Percentiles rank a stretch among this genome's conserved stretches.
Conservation (phyloP, 441 rosid species). For the Biscutella auriculata region DNA sequence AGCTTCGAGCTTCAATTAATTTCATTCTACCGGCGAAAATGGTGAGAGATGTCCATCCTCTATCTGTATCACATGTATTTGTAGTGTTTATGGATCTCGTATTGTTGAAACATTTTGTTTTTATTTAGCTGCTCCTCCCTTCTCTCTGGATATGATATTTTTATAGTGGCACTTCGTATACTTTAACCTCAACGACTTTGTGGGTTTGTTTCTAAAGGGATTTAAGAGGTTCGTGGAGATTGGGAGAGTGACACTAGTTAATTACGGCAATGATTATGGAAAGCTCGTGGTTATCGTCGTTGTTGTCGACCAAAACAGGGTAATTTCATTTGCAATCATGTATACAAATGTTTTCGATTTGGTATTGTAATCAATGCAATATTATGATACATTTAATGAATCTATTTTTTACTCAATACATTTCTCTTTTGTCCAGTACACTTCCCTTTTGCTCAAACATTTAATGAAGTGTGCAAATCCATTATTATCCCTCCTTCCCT, state of each 20-base stretch:
- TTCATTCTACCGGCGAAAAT: neutral
- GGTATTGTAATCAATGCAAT: neutral
- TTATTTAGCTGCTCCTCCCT: too few species aligned
- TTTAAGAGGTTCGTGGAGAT: constrained; percentile 81
- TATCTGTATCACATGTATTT: neutral
- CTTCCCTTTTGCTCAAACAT: too few species aligned
- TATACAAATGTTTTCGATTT: neutral
- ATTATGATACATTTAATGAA: too few species aligned
- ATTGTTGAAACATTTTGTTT: too few species aligned
- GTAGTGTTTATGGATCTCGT: too few species aligned
- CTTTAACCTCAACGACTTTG: neutral
- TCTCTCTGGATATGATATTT: neutral
- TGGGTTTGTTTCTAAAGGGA: constrained; percentile 30
- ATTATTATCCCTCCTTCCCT: too few species aligned
- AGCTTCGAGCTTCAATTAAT: neutral
- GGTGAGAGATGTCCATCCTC: neutral
- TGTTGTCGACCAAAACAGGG: constrained; percentile 67
- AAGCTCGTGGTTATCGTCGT: constrained; percentile 77
- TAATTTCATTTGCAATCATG: neutral
- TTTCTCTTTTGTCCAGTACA: too few species aligned
- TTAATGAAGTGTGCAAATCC: too few species aligned
- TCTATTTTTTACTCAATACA: too few species aligned
- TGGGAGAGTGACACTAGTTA: constrained; percentile 69
- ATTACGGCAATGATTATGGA: constrained; percentile 67
- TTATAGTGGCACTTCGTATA: neutral